Conservation (phyloP, 1,284 basidiomycete species). For the Sanguinoderma infundibulare region DNA sequence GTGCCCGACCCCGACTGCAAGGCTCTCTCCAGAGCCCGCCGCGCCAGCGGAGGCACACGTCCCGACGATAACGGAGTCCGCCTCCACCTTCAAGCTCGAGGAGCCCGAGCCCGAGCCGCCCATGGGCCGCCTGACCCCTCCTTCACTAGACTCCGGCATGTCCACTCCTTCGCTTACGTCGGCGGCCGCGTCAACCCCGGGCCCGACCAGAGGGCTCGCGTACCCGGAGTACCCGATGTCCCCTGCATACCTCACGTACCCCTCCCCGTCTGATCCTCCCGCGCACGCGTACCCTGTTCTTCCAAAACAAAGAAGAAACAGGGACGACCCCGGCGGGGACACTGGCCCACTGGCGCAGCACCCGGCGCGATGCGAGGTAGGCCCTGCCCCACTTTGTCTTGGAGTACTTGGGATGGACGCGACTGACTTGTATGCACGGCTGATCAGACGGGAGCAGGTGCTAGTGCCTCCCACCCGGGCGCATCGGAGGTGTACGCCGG, state of each 20-base stretch:
- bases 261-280: conserved; percentile 7
- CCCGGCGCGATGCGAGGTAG: conserved; percentile 25
- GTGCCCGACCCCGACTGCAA: too few relatives aligned
- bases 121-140: neutral
- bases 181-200: neutral
- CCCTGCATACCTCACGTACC: neutral
- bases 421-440: conserved; percentile 1
- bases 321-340: conserved; percentile 29
- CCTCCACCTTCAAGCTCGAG: too few relatives aligned
- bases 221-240: neutral
- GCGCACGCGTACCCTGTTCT: conserved; percentile 21
- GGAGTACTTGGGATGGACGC: conserved; percentile 24
- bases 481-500: neutral
- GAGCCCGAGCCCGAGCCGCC: too few relatives aligned
- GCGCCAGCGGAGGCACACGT: neutral
- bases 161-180: neutral
- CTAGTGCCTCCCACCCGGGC: neutral
- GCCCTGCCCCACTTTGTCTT: conserved; percentile 24
- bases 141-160: neutral
- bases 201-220: too few relatives aligned
- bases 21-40: neutral
- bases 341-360: conserved; percentile 25
- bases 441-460: neutral
- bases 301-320: conserved; percentile 35
- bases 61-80: too few relatives aligned